Evolutionary conservation across 2,329 filamentous ascomycete genomes (phyloP).

Genomic region (Fonsecaea pedrosoi): DNA sequence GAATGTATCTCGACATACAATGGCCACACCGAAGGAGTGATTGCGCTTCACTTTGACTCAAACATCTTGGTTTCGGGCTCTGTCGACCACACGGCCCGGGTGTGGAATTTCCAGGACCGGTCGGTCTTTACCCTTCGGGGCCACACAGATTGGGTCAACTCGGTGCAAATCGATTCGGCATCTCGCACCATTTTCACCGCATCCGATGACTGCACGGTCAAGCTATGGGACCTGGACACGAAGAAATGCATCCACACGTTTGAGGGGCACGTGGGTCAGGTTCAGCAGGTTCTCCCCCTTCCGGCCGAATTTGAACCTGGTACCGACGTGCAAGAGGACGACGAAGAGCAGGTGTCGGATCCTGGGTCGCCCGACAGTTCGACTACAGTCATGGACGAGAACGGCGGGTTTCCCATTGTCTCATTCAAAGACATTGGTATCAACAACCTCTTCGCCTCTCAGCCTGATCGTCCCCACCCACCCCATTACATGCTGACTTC

Average conservation of each 20-base stretch:
- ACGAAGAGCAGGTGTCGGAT: slow-evolving; percentile 32
- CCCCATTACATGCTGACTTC: slow-evolving; percentile 92
- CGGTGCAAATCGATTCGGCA: slow-evolving; percentile 81
- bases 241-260: slow-evolving; percentile 77
- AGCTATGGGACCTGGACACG: slow-evolving; percentile 91
- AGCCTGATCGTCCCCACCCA: slow-evolving; percentile 71
- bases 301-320: slow-evolving; percentile 90
- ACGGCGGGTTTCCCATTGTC: slow-evolving; percentile 24
- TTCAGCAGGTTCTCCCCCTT: slow-evolving; percentile 86
- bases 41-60: slow-evolving; percentile 85
- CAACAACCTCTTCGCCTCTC: slow-evolving; percentile 48
- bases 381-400: slow-evolving; percentile 26
- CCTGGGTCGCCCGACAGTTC: slow-evolving; percentile 35
- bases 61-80: slow-evolving; percentile 87
- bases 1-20: slow-evolving; percentile 81
- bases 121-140: slow-evolving; percentile 80
- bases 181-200: slow-evolving; percentile 90
- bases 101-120: slow-evolving; percentile 89
- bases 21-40: slow-evolving; percentile 80
- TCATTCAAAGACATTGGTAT: slow-evolving; percentile 49
- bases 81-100: slow-evolving; percentile 85
- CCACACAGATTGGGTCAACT: slow-evolving; percentile 94
- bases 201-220: slow-evolving; percentile 89
- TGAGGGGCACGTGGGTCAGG: slow-evolving; percentile 90
- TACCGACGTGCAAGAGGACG: slow-evolving; percentile 67